Conservation (phyloP, 208 protist genomes). For the Angomonas deanei region DNA sequence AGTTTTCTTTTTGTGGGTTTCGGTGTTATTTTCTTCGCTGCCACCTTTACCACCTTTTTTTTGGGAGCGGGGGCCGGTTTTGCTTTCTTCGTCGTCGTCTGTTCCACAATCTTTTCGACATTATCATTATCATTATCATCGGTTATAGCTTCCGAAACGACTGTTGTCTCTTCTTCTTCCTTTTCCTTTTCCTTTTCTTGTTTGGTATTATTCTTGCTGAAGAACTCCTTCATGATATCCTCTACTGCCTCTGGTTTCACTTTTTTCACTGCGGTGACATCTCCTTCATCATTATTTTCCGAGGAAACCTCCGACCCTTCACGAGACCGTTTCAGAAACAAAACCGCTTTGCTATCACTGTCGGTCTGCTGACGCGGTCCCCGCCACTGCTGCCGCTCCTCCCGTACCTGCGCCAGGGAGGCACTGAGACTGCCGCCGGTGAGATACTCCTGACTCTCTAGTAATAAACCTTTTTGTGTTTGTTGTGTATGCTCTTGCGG, state of each 20-base stretch:
- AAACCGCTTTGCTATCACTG: background rate
- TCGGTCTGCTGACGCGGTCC: background rate
- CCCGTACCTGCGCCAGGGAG: background rate
- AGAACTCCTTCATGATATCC: background rate
- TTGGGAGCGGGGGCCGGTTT: background rate
- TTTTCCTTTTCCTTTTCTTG: background rate
- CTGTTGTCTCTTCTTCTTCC: background rate
- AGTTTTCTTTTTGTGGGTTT: background rate
- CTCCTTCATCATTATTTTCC: background rate
- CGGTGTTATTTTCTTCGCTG: background rate
- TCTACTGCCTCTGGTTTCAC: background rate
- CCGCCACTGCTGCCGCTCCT: background rate
- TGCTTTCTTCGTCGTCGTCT: constrained; percentile 1
- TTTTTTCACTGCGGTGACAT: background rate
- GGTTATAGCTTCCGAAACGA: background rate
- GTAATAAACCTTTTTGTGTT: constrained; percentile 9
- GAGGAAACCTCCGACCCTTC: background rate
- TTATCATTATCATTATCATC: constrained; percentile 4
- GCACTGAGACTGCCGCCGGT: background rate
- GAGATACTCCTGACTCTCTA: constrained; percentile 38
- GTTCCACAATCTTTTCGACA: background rate
- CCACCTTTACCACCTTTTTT: background rate
- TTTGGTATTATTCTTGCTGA: background rate
- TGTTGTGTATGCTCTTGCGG: background rate
- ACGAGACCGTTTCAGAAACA: background rate